Evolutionary conservation across 2,329 filamentous ascomycete genomes (phyloP).

Genomic region (Xylaria sp.): DNA sequence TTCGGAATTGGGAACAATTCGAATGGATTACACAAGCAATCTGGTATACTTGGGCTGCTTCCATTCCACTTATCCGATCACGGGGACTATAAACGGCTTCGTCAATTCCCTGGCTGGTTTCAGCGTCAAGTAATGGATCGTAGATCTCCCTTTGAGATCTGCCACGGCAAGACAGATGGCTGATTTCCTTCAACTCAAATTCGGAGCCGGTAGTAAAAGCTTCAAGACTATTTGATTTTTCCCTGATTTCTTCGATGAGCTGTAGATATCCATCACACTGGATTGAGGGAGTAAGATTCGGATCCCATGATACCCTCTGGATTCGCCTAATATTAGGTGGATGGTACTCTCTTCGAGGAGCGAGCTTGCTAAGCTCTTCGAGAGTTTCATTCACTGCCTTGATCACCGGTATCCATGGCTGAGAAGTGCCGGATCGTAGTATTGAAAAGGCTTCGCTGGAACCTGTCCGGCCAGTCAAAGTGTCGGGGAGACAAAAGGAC

Average conservation of each 20-base stretch:
- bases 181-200: not conserved
- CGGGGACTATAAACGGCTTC: constrained; percentile 44
- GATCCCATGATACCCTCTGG: constrained; percentile 53
- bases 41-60: constrained; percentile 37
- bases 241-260: constrained; percentile 47
- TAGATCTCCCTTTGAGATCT: constrained; percentile 38
- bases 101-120: no score
- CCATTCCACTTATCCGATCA: constrained; percentile 37
- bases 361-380: constrained; percentile 44
- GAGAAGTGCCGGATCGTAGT: constrained; percentile 61
- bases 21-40: constrained; percentile 37
- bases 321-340: constrained; percentile 50
- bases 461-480: constrained; percentile 27
- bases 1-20: constrained; percentile 23
- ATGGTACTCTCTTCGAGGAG: constrained; percentile 52
- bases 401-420: constrained; percentile 59
- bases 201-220: not conserved
- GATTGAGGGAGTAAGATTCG: constrained; percentile 49
- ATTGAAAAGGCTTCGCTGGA: constrained; percentile 68
- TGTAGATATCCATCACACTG: constrained; percentile 54
- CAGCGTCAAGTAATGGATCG: constrained; percentile 31
- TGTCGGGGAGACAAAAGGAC: constrained; percentile 32
- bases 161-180: constrained; percentile 40
- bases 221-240: constrained; percentile 48
- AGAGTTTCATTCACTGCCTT: constrained; percentile 22